Base-by-base conservation (phyloP, 2,329 filamentous ascomycete species). In the Trichoderma atroviride region DNA sequence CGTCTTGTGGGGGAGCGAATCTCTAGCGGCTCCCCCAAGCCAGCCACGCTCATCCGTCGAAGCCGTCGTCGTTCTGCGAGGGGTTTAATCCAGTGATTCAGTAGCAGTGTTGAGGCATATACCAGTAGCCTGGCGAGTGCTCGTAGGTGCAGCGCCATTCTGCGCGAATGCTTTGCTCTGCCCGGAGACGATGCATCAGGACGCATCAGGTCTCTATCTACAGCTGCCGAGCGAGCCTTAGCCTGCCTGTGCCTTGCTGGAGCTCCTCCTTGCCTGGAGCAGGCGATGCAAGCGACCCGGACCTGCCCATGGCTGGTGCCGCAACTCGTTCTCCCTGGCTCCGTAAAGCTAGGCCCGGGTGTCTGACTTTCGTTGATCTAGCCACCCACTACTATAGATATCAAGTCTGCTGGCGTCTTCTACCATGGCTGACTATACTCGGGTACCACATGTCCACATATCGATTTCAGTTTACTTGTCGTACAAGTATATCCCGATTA, bases 1-100 rank as follows among this genome's bases (percentile, higher is more conserved):
- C 50, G 53, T 43, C 62, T 64, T 55, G 59, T 61, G 59, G 35
- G 35, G 37, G 47, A 27, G 5, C 29, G 14, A 6, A 40, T 64
- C 24, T 43, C 52, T 56, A 55, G 50, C 35, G 52, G 31, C 50
- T 31, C 33, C 50, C 40, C 59, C 29, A 52, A 62, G 29, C 59
- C 47, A 62, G 59, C 59, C 29, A 31, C 59, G 27, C 50, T 31
- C 27, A n/a, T 62, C 59, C 59, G 59, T 50, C 22, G 59, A 29
- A 50, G 59, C 59, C 59, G 59, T 19, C 29, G 24, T 52, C 9
- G 24, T 22, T 24, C 27, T 35, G 29, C 27, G 40, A 62, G 59
- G 10, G 59, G 22, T 62, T 52, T 62, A 24, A 62, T 62, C 43
- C 59, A 16, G 43, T 7, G 40, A 43, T 43, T 6, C 40, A 43